These are phyloP conservation scores for Huntiella abstrusa DNA, from an alignment of 2,329 filamentous ascomycete genomes.

Conservation along the genomic window DNA sequence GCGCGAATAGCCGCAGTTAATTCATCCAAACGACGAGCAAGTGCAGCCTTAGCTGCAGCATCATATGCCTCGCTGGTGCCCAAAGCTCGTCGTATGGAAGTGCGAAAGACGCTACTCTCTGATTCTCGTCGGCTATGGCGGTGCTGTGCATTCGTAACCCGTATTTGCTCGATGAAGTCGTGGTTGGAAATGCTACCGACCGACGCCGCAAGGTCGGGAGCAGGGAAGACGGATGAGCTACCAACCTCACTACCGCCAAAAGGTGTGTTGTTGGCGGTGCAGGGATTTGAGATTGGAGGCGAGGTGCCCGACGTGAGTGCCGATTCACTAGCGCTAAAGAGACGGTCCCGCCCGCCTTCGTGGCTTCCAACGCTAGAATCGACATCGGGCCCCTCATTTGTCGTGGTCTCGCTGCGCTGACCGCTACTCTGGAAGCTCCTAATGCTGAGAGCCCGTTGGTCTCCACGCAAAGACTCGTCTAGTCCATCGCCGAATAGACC, in stretches of 20 bases:
- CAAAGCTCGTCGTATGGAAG: constrained; percentile 8
- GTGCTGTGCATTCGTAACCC: constrained; percentile 1
- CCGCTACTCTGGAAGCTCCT: neutral
- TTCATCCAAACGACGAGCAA: constrained; percentile 10
- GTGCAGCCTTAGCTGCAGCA: constrained; percentile 9
- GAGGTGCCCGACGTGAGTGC: neutral
- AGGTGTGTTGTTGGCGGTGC: neutral
- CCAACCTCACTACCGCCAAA: too few species aligned
- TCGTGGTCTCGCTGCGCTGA: neutral
- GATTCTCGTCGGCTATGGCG: constrained; percentile 5
- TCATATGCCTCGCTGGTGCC: constrained; percentile 11
- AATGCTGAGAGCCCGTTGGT: neutral
- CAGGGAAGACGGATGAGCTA: neutral
- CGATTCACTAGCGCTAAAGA: neutral
- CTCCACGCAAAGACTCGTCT: neutral
- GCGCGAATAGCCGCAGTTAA: constrained; percentile 7
- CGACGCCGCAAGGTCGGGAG: neutral
- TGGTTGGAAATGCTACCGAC: neutral
- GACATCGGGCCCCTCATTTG: neutral
- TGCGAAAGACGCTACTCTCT: constrained; percentile 4
- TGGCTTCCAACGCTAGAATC: neutral
- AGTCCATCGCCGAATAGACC: neutral
- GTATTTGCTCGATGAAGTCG: constrained; percentile 2
- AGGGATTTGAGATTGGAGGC: neutral
- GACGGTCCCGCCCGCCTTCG: neutral